Evolutionary conservation across 2,329 filamentous ascomycete genomes (phyloP), one percentile per base, ranked within the genome.

Genomic region (Phialophora chinensis): DNA sequence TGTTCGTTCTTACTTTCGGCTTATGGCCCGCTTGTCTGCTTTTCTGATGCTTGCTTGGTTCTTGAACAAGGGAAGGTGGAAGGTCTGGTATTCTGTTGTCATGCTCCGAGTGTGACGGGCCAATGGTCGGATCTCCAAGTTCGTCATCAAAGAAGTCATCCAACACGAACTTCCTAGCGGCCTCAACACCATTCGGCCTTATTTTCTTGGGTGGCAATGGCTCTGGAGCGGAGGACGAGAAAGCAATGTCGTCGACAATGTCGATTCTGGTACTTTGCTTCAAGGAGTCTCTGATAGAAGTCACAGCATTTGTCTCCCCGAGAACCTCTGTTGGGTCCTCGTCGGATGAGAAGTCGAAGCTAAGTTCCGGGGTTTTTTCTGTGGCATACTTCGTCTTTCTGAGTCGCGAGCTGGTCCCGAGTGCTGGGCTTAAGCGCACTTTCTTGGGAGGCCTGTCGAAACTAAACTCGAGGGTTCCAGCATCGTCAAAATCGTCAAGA

Each of bases 71-170:
- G 52, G 69, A 76, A 8, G 77, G 76, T 12, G 82, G 72, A 20
- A 83, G 70, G 52, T 68, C 74, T n/a, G 78, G 75, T 4, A 81
- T 82, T 20, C 77, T 75, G 58, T 75, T 74, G 2, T 81, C 82
- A 33, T 80, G 77, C 2, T 70, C 54, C 12, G 63, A 58, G 64
- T 35, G 68, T 58, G 55, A 69, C 66, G 60, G 47, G 71, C 60
- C 60, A 42, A 73, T 69, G 49, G 57, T 66, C 63, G 69, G 73
- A 10, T 72, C 69, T 5, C 72, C 72, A 14, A 74, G 53, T 47
- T 78, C 76, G 49, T 77, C 75, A 29, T 77, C 75, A 23, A 78
- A 55, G 27, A 55, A 75, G 12, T 77, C 74, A 66, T 80, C 78
- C 3, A 78, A 75, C 25, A 75, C 20, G 12, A 60, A 25, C n/a